phyloP scores from a whole-genome alignment of 306 rosid genomes.

The Vicia faba region DNA sequence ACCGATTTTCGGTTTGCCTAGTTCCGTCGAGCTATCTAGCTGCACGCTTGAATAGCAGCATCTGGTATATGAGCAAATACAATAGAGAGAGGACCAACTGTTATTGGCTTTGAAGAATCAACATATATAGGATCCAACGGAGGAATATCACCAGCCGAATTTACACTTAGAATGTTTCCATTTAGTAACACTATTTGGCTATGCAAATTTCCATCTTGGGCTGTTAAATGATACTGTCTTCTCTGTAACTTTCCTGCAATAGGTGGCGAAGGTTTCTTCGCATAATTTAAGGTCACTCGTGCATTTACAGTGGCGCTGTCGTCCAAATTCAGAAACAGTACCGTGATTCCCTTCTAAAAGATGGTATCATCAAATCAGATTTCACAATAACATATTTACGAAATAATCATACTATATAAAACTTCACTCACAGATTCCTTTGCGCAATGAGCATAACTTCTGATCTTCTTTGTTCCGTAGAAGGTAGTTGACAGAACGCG shows the following conservation, averaged over 20 bases:
- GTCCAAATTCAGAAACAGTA: constrained; percentile 74
- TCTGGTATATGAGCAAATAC: constrained; percentile 85
- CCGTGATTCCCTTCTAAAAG: constrained; percentile 75
- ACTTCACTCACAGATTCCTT: constrained; percentile 72
- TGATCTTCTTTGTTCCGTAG: constrained; percentile 60
- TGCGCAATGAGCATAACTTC: constrained; percentile 89
- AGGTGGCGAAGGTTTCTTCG: constrained; percentile 31
- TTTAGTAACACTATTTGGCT: constrained; percentile 81
- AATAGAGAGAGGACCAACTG: constrained; percentile 70
- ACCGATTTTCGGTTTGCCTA: constrained; percentile 46
- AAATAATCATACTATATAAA: background rate
- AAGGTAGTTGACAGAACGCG: constrained; percentile 67
- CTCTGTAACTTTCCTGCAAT: constrained; percentile 40
- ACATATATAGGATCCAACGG: constrained; percentile 60
- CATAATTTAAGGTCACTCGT: constrained; percentile 36
- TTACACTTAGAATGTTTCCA: constrained; percentile 61
- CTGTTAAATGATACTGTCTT: constrained; percentile 80
- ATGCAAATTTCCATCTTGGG: constrained; percentile 65
- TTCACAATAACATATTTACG: background rate
- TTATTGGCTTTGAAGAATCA: constrained; percentile 60
- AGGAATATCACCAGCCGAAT: constrained; percentile 77
- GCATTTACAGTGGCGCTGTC: constrained; percentile 50
- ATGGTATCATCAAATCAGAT: constrained; percentile 34
- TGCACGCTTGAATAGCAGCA: constrained; percentile 61
- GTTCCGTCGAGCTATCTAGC: constrained; percentile 34